Evolutionary conservation across 805 yeast species (phyloP), one percentile per base, ranked within the genome.

Genomic region (Pichia kluyveri): DNA sequence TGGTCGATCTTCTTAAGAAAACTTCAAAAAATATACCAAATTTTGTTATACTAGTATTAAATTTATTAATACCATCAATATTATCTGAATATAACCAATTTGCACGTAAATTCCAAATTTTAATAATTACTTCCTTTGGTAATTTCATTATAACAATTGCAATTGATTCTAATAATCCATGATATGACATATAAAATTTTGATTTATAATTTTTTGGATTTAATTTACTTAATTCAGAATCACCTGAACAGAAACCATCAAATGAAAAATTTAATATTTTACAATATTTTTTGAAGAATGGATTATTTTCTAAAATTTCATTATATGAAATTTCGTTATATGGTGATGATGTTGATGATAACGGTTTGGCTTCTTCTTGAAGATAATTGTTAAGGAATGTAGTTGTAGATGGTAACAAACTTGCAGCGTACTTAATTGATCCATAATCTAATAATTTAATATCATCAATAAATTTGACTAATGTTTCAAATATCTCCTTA

Each of bases 21-120:
- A 53, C 51, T 43, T 53, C 56, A 17, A 51, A 18, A 17, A 53
- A 48, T 17, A 51, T 42, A 19, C 51, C 47, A 44, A 48, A 51
- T 40, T 36, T 49, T 14, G 40, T 40, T 5, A 51, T 32, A 11
- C 41, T 48, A 14, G 43, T 44, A 39, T 47, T 48, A 26, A 51
- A 53, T 19, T 43, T 45, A 5, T 19, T 28, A 38, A 53, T 47
- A 52, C 56, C 48, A 40, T 46, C 54, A 11, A 38, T 12, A 8
- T 44, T 12, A 38, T 46, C 43, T 4, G 27, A 14, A 34, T 47
- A 40, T 14, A 53, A 12, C 49, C 51, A 51, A 1, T 46, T 9
- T 9, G 39, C 8, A 23, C 54, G 46, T 14, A 37, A 28, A 5
- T 23, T 41, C 9, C 50, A 23, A 15, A 41, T 26, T 10, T 36